Evolutionary conservation across 2,329 filamentous ascomycete genomes (phyloP), one percentile per base, ranked within the genome.

Genomic region (Aspergillus sp.): DNA sequence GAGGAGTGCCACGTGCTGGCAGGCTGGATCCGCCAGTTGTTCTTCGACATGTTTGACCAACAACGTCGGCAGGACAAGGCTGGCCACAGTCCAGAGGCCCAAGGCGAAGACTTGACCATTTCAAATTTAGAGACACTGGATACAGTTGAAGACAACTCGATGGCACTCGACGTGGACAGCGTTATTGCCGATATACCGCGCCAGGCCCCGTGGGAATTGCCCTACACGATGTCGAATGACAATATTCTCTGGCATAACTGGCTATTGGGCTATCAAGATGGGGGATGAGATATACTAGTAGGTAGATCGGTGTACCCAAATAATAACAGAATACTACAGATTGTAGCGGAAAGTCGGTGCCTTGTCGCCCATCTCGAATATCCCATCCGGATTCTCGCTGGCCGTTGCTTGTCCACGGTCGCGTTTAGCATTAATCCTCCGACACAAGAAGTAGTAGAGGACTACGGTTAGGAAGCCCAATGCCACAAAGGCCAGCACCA

Each of bases 321-420:
- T 17, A 17, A 17, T 17, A 17, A 17, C 7, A 3, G 27, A 31
- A 31, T 31, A 31, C 27, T 40, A 40, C 37, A 40, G 15, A 40
- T 40, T 40, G 15, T 54, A 54, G 12, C 51, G 23, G 25, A 54
- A 54, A 6, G 51, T 54, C 3, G 58, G 55, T 3, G 60, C 58
- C 25, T 55, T 60, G 27, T 62, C 58, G 43, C 58, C 60, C 55
- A 62, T 47, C 6, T 23, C 58, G 23, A 45, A 54, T 37, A 55
- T 21, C 25, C 57, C 52, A 23, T 56, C 60, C 19, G 37, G n/a
- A 53, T 45, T 51, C 25, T 52, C 3, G 27, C 27, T 50, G 37
- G 45, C 21, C 31, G 23, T 33, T 27, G 27, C 9, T 17, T 54
- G 2, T 31, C 19, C 23, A 6, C 23, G 19, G n/a, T 44, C 51